These are phyloP conservation scores for Candida incommunis DNA, from an alignment of 805 yeast species.

Conservation along the genomic window DNA sequence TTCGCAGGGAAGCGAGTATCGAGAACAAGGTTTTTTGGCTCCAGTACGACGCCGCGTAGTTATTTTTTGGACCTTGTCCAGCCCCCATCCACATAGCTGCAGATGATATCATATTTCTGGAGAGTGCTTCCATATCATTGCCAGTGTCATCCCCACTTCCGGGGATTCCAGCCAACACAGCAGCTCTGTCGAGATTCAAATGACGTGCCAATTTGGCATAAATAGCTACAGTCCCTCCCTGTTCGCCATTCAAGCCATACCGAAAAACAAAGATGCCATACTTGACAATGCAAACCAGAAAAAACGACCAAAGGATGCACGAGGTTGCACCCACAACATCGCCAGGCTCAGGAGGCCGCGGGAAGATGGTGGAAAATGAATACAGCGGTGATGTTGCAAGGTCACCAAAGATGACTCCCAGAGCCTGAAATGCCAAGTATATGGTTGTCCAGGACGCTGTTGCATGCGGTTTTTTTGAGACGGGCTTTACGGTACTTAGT, in stretches of 20 bases:
- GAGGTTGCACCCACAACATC: constrained; percentile 39
- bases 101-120: constrained; percentile 26
- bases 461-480: not conserved
- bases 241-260: constrained; percentile 43
- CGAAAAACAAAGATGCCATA: constrained; percentile 36
- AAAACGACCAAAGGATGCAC: constrained; percentile 39
- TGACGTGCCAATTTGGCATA: constrained; percentile 41
- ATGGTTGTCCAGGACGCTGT: constrained; percentile 1
- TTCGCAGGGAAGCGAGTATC: not conserved
- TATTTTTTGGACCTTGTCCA: not conserved
- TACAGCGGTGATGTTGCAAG: constrained; percentile 50
- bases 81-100: constrained; percentile 1
- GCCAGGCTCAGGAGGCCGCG: constrained; percentile 6
- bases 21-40: not conserved
- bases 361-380: constrained; percentile 3
- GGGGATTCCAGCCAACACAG: constrained; percentile 24
- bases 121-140: constrained; percentile 22
- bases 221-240: constrained; percentile 54
- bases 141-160: constrained; percentile 22
- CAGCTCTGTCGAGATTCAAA: constrained; percentile 21
- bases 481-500: not conserved
- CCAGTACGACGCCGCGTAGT: not conserved
- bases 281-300: constrained; percentile 37
- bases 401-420: constrained; percentile 55
- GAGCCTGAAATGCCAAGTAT: constrained; percentile 27